phyloP scores from a whole-genome alignment of 2,329 filamentous ascomycete genomes.

The Pseudocercospora fijiensis region DNA sequence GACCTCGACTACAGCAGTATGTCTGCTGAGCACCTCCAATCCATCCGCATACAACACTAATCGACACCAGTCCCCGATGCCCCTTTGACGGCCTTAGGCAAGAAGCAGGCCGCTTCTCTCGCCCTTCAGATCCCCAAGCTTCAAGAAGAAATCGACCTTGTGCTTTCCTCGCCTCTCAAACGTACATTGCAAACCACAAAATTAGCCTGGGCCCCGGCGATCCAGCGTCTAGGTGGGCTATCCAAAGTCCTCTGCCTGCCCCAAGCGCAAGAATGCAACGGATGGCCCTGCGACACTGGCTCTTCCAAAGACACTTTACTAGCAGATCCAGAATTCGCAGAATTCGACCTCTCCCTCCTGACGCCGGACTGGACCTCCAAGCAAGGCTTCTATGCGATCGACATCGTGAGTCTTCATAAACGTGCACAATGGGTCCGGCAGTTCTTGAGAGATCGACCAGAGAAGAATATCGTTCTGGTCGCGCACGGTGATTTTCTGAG shows the following conservation, averaged over 20 bases:
- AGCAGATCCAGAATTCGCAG: slow-evolving; percentile 32
- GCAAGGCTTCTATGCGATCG: slow-evolving; percentile 33
- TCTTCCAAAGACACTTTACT: slow-evolving; percentile 28
- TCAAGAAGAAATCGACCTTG: slow-evolving; percentile 31
- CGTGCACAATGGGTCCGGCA: slow-evolving; percentile 35
- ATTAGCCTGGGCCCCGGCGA: slow-evolving; percentile 32
- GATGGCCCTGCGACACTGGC: slow-evolving; percentile 36
- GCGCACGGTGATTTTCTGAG: slow-evolving; percentile 38
- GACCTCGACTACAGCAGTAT: too few species aligned
- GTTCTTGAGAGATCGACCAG: slow-evolving; percentile 33
- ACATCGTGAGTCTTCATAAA: slow-evolving; percentile 22
- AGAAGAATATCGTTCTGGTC: slow-evolving; percentile 37
- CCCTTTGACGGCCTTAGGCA: slow-evolving; percentile 36
- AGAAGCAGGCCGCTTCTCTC: slow-evolving; percentile 36
- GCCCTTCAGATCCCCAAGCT: slow-evolving; percentile 23
- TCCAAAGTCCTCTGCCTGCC: slow-evolving; percentile 33
- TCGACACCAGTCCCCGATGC: slow-evolving; percentile 38
- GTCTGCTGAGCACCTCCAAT: too few species aligned
- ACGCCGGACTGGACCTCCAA: slow-evolving; percentile 37
- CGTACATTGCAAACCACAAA: slow-evolving; percentile 38
- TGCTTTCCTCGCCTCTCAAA: slow-evolving; percentile 35
- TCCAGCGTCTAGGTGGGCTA: slow-evolving; percentile 32
- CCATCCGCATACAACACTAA: too few species aligned
- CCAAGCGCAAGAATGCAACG: slow-evolving; percentile 38
- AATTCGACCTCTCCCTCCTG: slow-evolving; percentile 33